Percentiles rank a stretch among this genome's conserved stretches.
Conservation (phyloP, 441 rosid genomes). For the Croton laevigatus region DNA sequence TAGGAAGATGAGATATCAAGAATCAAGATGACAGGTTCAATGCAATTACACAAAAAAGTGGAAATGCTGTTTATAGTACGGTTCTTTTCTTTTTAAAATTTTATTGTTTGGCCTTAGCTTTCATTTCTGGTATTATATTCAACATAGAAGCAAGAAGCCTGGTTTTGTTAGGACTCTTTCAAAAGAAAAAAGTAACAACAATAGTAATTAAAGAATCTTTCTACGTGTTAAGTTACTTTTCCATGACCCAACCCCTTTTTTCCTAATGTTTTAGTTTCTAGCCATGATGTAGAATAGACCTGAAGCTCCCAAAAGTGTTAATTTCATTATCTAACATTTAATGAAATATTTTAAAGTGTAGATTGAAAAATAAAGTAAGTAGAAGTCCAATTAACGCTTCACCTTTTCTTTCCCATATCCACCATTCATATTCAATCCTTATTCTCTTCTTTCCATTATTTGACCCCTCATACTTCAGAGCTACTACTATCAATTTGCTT, state of each 20-base stretch:
- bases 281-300: background rate
- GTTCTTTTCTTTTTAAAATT: background rate
- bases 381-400: background rate
- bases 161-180: background rate
- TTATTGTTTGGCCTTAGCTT: background rate
- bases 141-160: background rate
- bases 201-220: background rate
- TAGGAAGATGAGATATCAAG: too few species aligned
- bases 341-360: background rate
- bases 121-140: background rate
- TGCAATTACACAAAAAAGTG: background rate
- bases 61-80: background rate
- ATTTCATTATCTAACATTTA: background rate
- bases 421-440: background rate
- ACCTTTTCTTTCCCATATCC: background rate
- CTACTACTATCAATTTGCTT: background rate
- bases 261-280: background rate
- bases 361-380: background rate
- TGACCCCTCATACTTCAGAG: background rate
- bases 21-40: background rate
- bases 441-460: background rate
- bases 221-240: background rate
- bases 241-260: background rate
- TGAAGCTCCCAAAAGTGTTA: background rate
- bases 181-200: background rate